These are phyloP conservation scores for Russula olivacea DNA, from an alignment of 768 basidiomycete genomes.

Conservation along the genomic window DNA sequence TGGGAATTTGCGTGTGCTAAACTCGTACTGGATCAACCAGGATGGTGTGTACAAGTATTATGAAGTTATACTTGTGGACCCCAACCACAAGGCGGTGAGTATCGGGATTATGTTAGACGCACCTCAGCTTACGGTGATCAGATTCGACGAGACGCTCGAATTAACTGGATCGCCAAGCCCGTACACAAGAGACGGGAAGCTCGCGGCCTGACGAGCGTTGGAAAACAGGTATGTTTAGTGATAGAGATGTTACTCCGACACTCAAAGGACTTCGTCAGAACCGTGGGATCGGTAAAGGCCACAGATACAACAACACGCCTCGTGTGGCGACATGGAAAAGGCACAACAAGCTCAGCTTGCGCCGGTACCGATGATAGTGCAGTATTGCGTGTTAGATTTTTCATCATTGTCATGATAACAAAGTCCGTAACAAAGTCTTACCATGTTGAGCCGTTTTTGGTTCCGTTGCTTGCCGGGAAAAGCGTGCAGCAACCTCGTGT, in stretches of 20 bases:
- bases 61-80: slow-evolving; percentile 98
- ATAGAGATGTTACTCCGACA: slow-evolving; percentile 7
- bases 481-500: slow-evolving; percentile 8
- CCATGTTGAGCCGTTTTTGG: slow-evolving; percentile 3
- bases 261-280: slow-evolving; percentile 46
- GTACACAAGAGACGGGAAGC: slow-evolving; percentile 99
- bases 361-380: slow-evolving; percentile 69
- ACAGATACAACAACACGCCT: slow-evolving; percentile 89
- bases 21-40: slow-evolving; percentile 99
- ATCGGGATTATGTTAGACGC: background rate
- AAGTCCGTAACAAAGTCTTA: background rate
- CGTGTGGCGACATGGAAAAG: slow-evolving; percentile 91
- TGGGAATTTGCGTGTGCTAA: slow-evolving; percentile 92
- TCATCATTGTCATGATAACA: background rate
- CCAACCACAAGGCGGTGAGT: slow-evolving; percentile 86
- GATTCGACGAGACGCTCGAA: slow-evolving; percentile 93
- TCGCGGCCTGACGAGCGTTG: slow-evolving; percentile 93
- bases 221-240: slow-evolving; percentile 72
- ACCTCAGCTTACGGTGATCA: slow-evolving; percentile 31
- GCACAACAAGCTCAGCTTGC: slow-evolving; percentile 95
- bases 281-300: slow-evolving; percentile 95
- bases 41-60: slow-evolving; percentile 99
- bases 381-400: background rate
- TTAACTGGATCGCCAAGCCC: slow-evolving; percentile 98
- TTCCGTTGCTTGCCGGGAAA: slow-evolving; percentile 1